Conservation (phyloP, 306 rosid species). For the Trichosanthes cucumerina region DNA sequence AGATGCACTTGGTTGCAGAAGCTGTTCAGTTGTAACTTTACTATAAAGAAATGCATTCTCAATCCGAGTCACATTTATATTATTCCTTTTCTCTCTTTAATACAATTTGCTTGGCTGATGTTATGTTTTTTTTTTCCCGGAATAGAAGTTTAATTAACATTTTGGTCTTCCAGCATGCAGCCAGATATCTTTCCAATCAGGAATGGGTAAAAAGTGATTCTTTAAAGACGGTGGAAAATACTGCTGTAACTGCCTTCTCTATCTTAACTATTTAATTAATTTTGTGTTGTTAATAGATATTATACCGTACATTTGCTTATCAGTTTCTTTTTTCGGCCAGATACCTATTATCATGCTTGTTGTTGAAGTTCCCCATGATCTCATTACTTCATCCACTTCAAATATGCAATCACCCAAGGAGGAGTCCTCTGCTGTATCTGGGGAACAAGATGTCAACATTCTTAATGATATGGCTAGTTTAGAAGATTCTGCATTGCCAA, state of each 20-base stretch:
- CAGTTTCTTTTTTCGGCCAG: constrained; percentile 29
- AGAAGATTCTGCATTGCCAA: constrained; percentile 45
- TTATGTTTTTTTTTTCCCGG: background rate
- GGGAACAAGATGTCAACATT: constrained; percentile 33
- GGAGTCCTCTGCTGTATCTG: constrained; percentile 28
- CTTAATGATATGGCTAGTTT: constrained; percentile 33
- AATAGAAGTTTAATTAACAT: background rate
- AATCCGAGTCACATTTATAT: background rate
- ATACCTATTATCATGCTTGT: constrained; percentile 94
- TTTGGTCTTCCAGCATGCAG: constrained; percentile 72
- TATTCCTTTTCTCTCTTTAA: background rate
- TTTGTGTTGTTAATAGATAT: constrained; percentile 7
- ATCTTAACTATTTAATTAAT: constrained; percentile 6
- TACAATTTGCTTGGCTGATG: constrained; percentile 4
- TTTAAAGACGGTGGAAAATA: constrained; percentile 86
- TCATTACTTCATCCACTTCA: constrained; percentile 44
- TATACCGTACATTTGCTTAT: constrained; percentile 13
- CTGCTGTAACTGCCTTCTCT: constrained; percentile 54
- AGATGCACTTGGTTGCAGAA: background rate
- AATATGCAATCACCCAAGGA: constrained; percentile 70
- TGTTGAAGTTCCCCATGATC: constrained; percentile 85
- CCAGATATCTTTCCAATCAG: constrained; percentile 92
- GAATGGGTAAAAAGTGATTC: constrained; percentile 95
- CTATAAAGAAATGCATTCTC: background rate
- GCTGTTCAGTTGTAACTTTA: background rate